phyloP scores from a whole-genome alignment of 1,139 yeast genomes.

The Pichia sp. region DNA sequence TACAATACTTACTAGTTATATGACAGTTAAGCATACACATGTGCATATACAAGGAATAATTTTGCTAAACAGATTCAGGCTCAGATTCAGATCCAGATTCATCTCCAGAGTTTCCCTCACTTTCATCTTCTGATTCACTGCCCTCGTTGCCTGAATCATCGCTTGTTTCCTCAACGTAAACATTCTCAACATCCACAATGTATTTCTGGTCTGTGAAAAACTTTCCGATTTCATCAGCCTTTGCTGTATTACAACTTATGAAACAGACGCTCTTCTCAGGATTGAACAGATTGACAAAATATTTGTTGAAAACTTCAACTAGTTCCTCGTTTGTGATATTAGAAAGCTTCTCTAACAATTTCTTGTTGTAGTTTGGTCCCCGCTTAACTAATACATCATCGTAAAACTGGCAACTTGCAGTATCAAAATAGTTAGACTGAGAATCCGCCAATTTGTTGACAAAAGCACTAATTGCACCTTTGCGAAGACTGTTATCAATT shows the following conservation, averaged over 20 bases:
- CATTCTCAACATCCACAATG: slow-evolving; percentile 47
- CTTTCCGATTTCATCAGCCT: slow-evolving; percentile 43
- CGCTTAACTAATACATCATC: slow-evolving; percentile 65
- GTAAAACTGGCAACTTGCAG: slow-evolving; percentile 61
- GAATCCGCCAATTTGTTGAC: slow-evolving; percentile 66
- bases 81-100: slow-evolving; percentile 15
- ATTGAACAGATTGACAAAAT: slow-evolving; percentile 60
- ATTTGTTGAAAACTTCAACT: slow-evolving; percentile 49
- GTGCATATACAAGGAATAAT: neutral
- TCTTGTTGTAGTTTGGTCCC: slow-evolving; percentile 58
- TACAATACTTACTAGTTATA: neutral
- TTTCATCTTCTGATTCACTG: slow-evolving; percentile 11
- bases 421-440: slow-evolving; percentile 55
- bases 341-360: slow-evolving; percentile 44
- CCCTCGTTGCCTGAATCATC: slow-evolving; percentile 21
- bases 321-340: slow-evolving; percentile 56
- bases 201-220: slow-evolving; percentile 56
- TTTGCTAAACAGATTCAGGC: slow-evolving; percentile 11
- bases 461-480: slow-evolving; percentile 71
- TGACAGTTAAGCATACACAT: neutral
- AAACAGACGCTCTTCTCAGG: slow-evolving; percentile 55
- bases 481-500: slow-evolving; percentile 57
- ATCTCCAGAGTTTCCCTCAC: neutral
- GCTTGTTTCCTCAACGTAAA: slow-evolving; percentile 23
- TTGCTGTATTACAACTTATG: slow-evolving; percentile 69